Percentiles rank a stretch among this genome's conserved stretches.
phyloP scores from a whole-genome alignment of 495 filamentous ascomycete genomes.

The Hyphodiscus hymeniophilus region DNA sequence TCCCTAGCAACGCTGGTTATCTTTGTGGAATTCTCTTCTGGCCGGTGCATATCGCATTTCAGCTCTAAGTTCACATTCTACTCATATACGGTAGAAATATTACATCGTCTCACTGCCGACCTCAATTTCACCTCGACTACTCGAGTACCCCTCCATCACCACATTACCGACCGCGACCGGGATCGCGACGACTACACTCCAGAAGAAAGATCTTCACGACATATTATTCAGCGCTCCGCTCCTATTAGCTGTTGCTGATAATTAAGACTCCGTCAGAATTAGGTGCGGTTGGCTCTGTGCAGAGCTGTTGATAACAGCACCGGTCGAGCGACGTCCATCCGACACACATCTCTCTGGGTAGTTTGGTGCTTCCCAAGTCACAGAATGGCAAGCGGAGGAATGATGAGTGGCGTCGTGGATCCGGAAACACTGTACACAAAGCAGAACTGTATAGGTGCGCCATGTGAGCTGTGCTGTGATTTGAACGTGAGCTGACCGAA shows the following conservation, averaged over 20 bases:
- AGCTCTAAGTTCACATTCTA: neutral
- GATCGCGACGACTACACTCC: neutral
- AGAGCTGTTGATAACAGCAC: neutral
- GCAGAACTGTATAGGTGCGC: conserved; percentile 82
- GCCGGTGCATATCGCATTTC: neutral
- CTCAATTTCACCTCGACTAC: neutral
- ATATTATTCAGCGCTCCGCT: neutral
- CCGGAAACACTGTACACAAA: conserved; percentile 87
- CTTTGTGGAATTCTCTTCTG: neutral
- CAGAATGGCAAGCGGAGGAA: conserved; percentile 21
- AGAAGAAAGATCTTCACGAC: neutral
- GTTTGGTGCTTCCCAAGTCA: neutral
- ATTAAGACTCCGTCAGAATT: neutral
- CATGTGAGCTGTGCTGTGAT: conserved; percentile 13
- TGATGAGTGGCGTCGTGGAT: conserved; percentile 42
- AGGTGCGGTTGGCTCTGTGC: neutral
- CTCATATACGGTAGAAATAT: neutral
- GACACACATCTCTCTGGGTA: neutral
- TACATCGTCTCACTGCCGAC: neutral
- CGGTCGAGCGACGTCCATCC: neutral
- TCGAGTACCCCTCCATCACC: conserved; percentile 15
- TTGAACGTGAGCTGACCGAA: conserved; percentile 10
- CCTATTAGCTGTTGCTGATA: neutral
- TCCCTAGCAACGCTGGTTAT: conserved; percentile 3
- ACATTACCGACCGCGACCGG: conserved; percentile 2